phyloP scores from a whole-genome alignment of 1,139 yeast species.

The Schwanniomyces etchellsii region DNA sequence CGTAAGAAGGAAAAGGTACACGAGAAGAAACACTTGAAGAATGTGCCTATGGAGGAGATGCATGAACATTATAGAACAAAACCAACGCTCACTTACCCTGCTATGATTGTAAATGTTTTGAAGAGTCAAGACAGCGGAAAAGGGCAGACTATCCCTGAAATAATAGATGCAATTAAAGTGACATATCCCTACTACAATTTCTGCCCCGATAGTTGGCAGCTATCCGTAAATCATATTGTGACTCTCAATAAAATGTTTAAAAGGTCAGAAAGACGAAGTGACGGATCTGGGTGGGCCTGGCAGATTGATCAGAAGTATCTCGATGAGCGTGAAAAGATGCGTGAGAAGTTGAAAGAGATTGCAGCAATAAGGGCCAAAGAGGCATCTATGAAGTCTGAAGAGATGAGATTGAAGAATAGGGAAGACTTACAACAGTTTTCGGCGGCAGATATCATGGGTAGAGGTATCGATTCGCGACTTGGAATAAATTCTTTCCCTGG shows the following conservation, averaged over 20 bases:
- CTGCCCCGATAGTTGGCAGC: conserved; percentile 98
- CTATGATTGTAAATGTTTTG: conserved; percentile 73
- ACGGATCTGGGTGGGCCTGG: conserved; percentile 75
- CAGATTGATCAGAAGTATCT: conserved; percentile 81
- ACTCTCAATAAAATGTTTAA: conserved; percentile 81
- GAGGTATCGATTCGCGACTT: conserved; percentile 22
- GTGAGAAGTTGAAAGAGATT: conserved; percentile 62
- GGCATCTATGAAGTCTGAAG: conserved; percentile 50
- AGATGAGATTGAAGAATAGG: conserved; percentile 38
- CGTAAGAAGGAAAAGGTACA: conserved; percentile 17
- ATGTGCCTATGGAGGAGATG: conserved; percentile 67
- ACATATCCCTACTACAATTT: conserved; percentile 86
- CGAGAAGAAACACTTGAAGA: conserved; percentile 42
- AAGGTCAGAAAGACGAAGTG: conserved; percentile 55
- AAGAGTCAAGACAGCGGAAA: conserved; percentile 53
- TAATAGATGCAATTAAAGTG: conserved; percentile 80
- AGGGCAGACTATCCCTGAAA: conserved; percentile 81
- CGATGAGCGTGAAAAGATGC: conserved; percentile 71
- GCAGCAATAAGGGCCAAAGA: conserved; percentile 55
- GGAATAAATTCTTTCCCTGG: conserved; percentile 14
- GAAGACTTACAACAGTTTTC: conserved; percentile 24
- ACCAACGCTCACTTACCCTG: conserved; percentile 76
- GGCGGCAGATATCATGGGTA: conserved; percentile 21
- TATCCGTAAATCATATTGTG: conserved; percentile 82
- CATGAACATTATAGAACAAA: conserved; percentile 82